Base-by-base conservation (phyloP, 2,329 filamentous ascomycete species). In the Pyrenochaeta sp. region DNA sequence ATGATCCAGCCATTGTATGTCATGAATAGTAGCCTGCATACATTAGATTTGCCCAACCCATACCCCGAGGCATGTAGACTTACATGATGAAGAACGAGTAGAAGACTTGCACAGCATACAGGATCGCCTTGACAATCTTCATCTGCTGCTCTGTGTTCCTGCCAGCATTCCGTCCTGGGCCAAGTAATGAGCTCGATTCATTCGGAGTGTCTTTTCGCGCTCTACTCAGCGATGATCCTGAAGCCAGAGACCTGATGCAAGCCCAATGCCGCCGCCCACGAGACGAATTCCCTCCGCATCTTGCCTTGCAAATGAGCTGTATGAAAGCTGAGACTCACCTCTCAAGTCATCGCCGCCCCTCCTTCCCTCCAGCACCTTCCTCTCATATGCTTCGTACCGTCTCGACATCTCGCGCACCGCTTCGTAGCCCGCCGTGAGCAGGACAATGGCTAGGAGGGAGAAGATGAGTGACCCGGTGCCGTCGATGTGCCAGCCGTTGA, bases 1-100 rank as follows among this genome's bases (percentile, higher is more conserved):
- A 99, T 99, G 58, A 99, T 86, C 86, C 89, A 96, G 43, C 94
- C 94, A 65, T 99, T 99, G 76, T 99, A 99, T n/a, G 94, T 99
- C 94, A 99, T 99, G 74, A 99, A 99, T 15, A 99, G 76, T 49
- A 99, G 80, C 94, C 93, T 97, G 47, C n/a, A 41, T 30, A 34
- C 39, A 53, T 66, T 42, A 63, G 42, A 27, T 26, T 8, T 28
- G 13, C 10, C 28, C 13, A 26, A 4, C 8, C 5, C 23, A 26
- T 10, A 4, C 8, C 7, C 32, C 11, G 22, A 10, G 4, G 15
- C 6, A 22, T 1, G 23, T 2, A n/a, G 27, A 86, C 93, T 85
- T 72, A 96, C 94, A 99, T 99, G 69, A 99, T 92, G 81, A 99
- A 97, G 67, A 99, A 97, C 32, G 92, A 95, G 73, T 99, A 99